Percentiles rank a stretch among this genome's conserved stretches.
Conservation (phyloP, 2,329 filamentous ascomycete species). For the Huntiella bhutanensis region DNA sequence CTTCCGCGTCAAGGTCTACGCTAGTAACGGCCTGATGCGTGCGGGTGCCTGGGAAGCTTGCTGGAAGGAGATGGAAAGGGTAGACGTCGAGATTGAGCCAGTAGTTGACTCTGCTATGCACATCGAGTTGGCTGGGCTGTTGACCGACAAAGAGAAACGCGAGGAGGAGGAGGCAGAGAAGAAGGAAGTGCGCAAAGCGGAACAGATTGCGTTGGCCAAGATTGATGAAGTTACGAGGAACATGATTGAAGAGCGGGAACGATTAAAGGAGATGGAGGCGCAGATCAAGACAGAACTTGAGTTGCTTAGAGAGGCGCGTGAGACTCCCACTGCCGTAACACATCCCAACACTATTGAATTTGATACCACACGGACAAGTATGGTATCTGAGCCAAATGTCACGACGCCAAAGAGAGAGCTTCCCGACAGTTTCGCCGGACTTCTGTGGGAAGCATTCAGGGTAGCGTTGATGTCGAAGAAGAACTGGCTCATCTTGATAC, state of each 20-base stretch:
- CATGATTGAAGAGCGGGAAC: slow-evolving; percentile 7
- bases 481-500: slow-evolving; percentile 36
- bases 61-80: slow-evolving; percentile 97
- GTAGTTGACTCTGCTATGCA: slow-evolving; percentile 41
- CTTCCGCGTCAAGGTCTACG: slow-evolving; percentile 75
- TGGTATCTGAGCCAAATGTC: too few relatives aligned
- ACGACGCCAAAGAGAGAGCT: not conserved
- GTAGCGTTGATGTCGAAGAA: slow-evolving; percentile 38
- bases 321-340: not conserved
- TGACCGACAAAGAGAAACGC: slow-evolving; percentile 25
- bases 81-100: slow-evolving; percentile 80
- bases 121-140: slow-evolving; percentile 39
- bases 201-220: slow-evolving; percentile 5
- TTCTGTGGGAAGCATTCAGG: slow-evolving; percentile 33
- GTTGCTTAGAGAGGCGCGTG: not conserved
- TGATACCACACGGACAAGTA: not conserved
- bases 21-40: slow-evolving; percentile 84
- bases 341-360: not conserved
- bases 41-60: slow-evolving; percentile 82
- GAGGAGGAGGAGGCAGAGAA: slow-evolving; percentile 20
- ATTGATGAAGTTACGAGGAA: slow-evolving; percentile 4
- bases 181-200: slow-evolving; percentile 15
- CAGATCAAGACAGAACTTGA: slow-evolving; percentile 5
- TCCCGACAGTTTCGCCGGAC: slow-evolving; percentile 30
- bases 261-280: slow-evolving; percentile 2